phyloP scores from a whole-genome alignment of 768 basidiomycete genomes.

The Daedalea quercina region DNA sequence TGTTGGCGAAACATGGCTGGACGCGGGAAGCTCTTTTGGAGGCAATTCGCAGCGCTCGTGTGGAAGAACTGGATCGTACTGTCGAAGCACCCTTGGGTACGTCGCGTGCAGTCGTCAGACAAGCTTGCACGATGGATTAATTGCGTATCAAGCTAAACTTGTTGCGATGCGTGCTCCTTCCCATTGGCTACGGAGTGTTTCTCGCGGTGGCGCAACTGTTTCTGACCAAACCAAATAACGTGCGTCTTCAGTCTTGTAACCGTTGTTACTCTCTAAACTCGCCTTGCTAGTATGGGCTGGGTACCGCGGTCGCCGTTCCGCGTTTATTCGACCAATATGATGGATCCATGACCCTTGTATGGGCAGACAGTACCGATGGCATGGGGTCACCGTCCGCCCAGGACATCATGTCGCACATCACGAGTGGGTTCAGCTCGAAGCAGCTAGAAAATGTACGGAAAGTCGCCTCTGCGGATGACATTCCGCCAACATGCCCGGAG shows the following conservation, averaged over 20 bases:
- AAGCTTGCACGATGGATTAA: neutral
- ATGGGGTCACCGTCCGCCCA: conserved; percentile 45
- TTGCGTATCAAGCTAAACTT: conserved; percentile 41
- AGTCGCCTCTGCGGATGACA: conserved; percentile 36
- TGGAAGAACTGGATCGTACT: conserved; percentile 76
- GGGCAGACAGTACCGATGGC: conserved; percentile 64
- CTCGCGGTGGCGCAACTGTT: conserved; percentile 59
- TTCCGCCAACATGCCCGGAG: conserved; percentile 55
- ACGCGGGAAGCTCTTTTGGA: conserved; percentile 37
- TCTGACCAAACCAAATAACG: conserved; percentile 53
- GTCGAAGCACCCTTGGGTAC: conserved; percentile 56
- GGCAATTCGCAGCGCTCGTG: conserved; percentile 52
- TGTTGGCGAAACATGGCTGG: neutral
- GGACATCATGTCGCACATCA: conserved; percentile 57
- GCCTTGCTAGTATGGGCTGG: conserved; percentile 53
- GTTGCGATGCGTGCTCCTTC: conserved; percentile 54
- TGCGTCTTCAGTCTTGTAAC: conserved; percentile 23
- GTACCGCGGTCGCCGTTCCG: conserved; percentile 43
- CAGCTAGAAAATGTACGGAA: conserved; percentile 47
- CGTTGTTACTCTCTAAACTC: neutral
- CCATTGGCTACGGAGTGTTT: conserved; percentile 62
- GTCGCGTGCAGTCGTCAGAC: conserved; percentile 15
- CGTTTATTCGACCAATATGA: conserved; percentile 44
- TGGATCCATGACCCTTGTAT: conserved; percentile 46
- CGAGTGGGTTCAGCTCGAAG: conserved; percentile 37